Base-by-base conservation (phyloP, 2,329 filamentous ascomycete species). In the Neofusicoccum laricinum region DNA sequence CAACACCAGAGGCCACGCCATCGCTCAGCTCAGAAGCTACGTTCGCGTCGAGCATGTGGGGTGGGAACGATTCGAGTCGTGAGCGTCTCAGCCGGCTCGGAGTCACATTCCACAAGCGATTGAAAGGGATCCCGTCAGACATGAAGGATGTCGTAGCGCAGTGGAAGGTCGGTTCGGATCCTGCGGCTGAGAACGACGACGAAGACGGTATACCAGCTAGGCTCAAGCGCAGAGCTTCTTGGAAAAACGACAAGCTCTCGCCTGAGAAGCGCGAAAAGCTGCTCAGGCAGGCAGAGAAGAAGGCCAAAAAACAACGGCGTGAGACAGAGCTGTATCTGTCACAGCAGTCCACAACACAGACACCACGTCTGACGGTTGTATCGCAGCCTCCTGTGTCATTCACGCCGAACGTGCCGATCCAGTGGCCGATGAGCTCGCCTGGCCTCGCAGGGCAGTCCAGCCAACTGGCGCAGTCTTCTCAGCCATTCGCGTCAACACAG, bases 131-230 rank as follows among this genome's bases (percentile, higher is more conserved):
- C 0, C 70, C 76, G 0, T 71, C 73, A 14, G 72, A 69, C 15
- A 69, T 80, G 4, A 69, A 67, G 21, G 72, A 74, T 45, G 66
- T 81, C 15, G 72, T 82, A 5, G 68, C 72, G 36, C 80, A 82
- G 63, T 82, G 80, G 80, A 66, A 71, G 8, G 43, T 71, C 1
- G 78, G 76, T 25, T 65, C 68, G 3, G 75, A 81, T 58, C 78
- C 78, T 1, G 34, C 32, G 36, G 34, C 36, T 25, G 34, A 21
- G 11, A 34, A 36, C 14, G 51, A 55, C 19, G 51, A 55, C 25
- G 30, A 12, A 4, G 19, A 55, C 19, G 40, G 10, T 6, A 30
- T 30, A 30, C 25, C 25, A 30, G 25, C 36, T 38, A 66, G 59
- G 66, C 11, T 70, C 71, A 59, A 72, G 72, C 21, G 36, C 17